Conservation (phyloP, 2,329 filamentous ascomycete species). For the Microdochium paspali region DNA sequence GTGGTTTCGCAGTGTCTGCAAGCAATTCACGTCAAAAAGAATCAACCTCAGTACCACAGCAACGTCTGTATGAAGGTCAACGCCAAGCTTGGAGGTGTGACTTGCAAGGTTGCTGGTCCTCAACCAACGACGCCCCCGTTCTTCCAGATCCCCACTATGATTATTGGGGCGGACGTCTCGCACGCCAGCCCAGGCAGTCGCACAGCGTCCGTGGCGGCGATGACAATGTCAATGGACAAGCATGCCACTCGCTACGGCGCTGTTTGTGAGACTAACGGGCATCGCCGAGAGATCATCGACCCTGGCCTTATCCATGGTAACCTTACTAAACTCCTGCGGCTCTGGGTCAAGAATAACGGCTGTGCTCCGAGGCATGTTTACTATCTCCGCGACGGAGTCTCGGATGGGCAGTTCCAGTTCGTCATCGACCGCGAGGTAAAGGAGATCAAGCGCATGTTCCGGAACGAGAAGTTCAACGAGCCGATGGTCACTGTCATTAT, state of each 20-base stretch:
- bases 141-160: conserved; percentile 56
- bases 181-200: conserved; percentile 63
- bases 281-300: conserved; percentile 69
- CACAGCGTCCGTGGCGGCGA: conserved; percentile 71
- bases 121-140: conserved; percentile 24
- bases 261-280: conserved; percentile 73
- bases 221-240: conserved; percentile 72
- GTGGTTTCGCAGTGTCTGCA: conserved; percentile 79
- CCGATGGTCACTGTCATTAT: conserved; percentile 79
- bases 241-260: conserved; percentile 69
- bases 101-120: conserved; percentile 35
- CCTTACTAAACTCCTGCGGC: conserved; percentile 51
- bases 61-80: conserved; percentile 98
- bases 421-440: conserved; percentile 72
- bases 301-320: conserved; percentile 55
- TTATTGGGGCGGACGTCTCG: conserved; percentile 87
- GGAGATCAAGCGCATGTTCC: conserved; percentile 56
- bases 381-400: conserved; percentile 90
- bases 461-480: conserved; percentile 19
- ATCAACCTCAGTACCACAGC: conserved; percentile 74
- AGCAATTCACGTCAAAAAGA: conserved; percentile 55
- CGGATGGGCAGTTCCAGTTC: conserved; percentile 73
- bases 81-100: conserved; percentile 82
- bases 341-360: conserved; percentile 52
- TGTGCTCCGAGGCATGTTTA: conserved; percentile 66